These are phyloP conservation scores for Teunomyces aglyptinius DNA, from an alignment of 805 yeast species.

Conservation along the genomic window DNA sequence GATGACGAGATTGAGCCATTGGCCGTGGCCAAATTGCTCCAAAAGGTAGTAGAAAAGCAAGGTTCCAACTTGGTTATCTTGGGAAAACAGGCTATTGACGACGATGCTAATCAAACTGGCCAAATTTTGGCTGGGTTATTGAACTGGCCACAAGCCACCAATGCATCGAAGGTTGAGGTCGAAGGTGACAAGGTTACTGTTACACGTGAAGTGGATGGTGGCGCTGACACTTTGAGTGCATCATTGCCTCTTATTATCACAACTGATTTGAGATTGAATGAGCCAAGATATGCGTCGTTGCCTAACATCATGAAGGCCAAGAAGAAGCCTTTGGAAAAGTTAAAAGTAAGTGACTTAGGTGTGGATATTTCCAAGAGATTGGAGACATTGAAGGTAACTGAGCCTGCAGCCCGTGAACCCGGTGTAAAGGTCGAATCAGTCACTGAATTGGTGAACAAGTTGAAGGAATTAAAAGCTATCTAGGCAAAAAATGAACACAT, in stretches of 20 bases:
- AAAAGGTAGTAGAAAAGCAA: conserved; percentile 67
- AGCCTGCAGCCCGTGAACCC: conserved; percentile 79
- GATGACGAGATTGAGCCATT: conserved; percentile 80
- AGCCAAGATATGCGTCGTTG: conserved; percentile 92
- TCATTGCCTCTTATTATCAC: conserved; percentile 83
- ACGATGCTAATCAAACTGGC: conserved; percentile 92
- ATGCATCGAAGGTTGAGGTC: conserved; percentile 81
- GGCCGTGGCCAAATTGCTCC: conserved; percentile 80
- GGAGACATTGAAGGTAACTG: conserved; percentile 70
- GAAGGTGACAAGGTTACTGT: conserved; percentile 60
- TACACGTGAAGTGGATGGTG: conserved; percentile 94
- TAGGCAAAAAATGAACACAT: conserved; percentile 24
- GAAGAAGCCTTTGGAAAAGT: conserved; percentile 82
- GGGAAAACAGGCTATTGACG: conserved; percentile 97
- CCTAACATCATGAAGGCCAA: conserved; percentile 99
- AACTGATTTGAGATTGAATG: conserved; percentile 90
- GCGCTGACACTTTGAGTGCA: conserved; percentile 78
- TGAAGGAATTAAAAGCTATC: conserved; percentile 74
- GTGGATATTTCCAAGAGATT: conserved; percentile 62
- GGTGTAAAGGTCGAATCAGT: conserved; percentile 80
- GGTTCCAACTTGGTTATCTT: conserved; percentile 76
- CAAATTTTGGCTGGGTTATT: conserved; percentile 93
- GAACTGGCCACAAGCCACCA: conserved; percentile 96
- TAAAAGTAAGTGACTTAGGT: conserved; percentile 64
- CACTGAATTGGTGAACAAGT: conserved; percentile 75